A percentile compares a stretch with the other conserved stretches of the same genome.
Evolutionary conservation across 495 filamentous ascomycete species (phyloP).

Genomic region (Articulospora tetracladia): DNA sequence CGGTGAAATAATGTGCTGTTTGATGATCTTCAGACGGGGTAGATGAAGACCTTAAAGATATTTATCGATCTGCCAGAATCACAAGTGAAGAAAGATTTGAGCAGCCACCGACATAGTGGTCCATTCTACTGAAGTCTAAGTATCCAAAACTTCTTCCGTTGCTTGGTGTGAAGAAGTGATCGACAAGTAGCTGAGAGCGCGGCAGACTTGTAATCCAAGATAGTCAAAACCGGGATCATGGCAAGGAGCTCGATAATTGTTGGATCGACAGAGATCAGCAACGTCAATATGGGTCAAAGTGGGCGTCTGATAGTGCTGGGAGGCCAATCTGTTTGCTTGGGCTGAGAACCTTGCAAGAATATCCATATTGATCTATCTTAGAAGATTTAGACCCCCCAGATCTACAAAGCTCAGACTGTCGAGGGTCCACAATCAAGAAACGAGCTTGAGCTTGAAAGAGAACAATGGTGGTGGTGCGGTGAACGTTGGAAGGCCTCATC

Average conservation of each 20-base stretch:
- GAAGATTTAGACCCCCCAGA: neutral
- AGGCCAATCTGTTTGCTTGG: neutral
- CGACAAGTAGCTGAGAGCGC: neutral
- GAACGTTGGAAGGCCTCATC: neutral
- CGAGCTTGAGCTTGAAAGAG: neutral
- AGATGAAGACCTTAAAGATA: neutral
- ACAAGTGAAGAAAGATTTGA: neutral
- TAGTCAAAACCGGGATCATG: neutral
- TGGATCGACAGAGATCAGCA: neutral
- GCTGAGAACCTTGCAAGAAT: neutral
- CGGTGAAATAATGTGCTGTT: neutral
- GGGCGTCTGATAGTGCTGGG: neutral
- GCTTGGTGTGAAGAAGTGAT: neutral
- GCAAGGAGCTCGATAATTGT: neutral
- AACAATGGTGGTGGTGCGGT: neutral
- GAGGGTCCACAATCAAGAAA: neutral
- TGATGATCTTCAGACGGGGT: neutral
- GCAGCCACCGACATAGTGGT: neutral
- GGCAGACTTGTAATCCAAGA: too few species aligned
- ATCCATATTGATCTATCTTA: neutral
- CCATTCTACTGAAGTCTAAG: neutral
- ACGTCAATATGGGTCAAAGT: neutral
- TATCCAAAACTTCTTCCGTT: neutral
- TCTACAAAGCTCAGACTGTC: neutral
- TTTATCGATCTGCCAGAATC: neutral